phyloP scores from a whole-genome alignment of 1,139 yeast genomes.

The Blastobotrys arbuscula region DNA sequence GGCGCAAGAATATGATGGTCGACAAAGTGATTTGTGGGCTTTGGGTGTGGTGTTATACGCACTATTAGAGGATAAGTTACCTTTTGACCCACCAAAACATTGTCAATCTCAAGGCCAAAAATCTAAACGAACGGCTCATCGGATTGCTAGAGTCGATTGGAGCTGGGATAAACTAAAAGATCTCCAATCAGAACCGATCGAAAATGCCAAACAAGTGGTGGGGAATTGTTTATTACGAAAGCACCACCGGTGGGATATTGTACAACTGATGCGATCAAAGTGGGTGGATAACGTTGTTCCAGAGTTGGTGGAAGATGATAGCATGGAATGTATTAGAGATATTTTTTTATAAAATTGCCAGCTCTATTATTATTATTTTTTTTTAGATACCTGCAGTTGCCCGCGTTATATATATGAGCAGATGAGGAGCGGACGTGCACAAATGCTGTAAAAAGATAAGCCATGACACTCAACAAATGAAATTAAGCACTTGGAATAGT shows the following conservation, averaged over 20 bases:
- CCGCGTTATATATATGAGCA: too few relatives aligned
- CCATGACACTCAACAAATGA: too few relatives aligned
- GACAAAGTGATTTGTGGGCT: constrained; percentile 90
- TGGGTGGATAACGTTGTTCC: constrained; percentile 32
- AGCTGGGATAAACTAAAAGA: constrained; percentile 52
- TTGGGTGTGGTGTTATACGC: constrained; percentile 85
- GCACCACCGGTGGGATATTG: constrained; percentile 43
- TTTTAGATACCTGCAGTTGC: too few relatives aligned
- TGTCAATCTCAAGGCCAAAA: constrained; percentile 13
- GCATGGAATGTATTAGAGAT: constrained; percentile 2
- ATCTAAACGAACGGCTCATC: constrained; percentile 57
- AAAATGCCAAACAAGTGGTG: constrained; percentile 48
- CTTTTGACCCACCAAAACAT: constrained; percentile 57
- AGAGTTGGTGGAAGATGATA: constrained; percentile 1
- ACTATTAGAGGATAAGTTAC: constrained; percentile 74
- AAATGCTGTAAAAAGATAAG: too few relatives aligned
- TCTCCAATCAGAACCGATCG: constrained; percentile 26
- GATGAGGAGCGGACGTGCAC: too few relatives aligned
- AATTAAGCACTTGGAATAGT: too few relatives aligned
- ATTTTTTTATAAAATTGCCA: constrained; percentile 1
- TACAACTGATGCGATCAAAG: constrained; percentile 34
- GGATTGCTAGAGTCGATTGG: constrained; percentile 94
- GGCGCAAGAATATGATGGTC: constrained; percentile 88
- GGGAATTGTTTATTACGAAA: constrained; percentile 49
- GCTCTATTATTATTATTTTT: too few relatives aligned